A percentile compares a stretch with the other conserved stretches of the same genome.
Evolutionary conservation across 192 early-diverging fungal species (phyloP).

Genomic region (Backusella westeae): DNA sequence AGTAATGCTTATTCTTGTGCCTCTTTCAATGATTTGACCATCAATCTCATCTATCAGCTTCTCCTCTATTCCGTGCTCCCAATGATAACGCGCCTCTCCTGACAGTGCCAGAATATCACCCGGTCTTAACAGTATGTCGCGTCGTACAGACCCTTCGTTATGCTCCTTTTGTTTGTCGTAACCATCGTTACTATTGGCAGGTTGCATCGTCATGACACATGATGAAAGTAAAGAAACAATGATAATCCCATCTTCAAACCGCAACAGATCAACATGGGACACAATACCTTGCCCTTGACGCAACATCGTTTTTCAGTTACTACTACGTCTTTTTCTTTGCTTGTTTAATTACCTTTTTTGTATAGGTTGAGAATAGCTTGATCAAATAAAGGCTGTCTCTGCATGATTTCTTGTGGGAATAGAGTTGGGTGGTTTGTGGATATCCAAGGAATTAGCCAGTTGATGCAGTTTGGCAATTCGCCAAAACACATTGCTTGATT

Average conservation of each 20-base stretch:
- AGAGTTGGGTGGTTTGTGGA: conserved; percentile 2
- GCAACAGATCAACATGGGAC: conserved; percentile 47
- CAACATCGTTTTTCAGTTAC: not conserved
- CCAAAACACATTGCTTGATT: conserved; percentile 57
- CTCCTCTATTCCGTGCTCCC: conserved; percentile 52
- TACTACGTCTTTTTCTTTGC: not conserved
- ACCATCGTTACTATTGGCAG: conserved; percentile 8
- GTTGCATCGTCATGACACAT: conserved; percentile 50
- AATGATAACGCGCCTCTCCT: conserved; percentile 43
- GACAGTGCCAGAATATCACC: conserved; percentile 41
- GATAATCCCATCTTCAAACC: conserved; percentile 52
- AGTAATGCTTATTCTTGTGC: conserved; percentile 48
- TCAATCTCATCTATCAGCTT: conserved; percentile 26
- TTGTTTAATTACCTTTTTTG: conserved; percentile 28
- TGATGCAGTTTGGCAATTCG: conserved; percentile 29
- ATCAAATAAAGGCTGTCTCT: conserved; percentile 45
- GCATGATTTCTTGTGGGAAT: conserved; percentile 25
- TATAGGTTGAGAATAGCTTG: conserved; percentile 53
- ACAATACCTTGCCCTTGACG: conserved; percentile 44
- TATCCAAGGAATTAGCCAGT: conserved; percentile 21
- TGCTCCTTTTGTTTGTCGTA: not conserved
- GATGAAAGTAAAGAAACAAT: conserved; percentile 46
- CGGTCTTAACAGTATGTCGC: conserved; percentile 37
- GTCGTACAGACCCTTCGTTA: not conserved
- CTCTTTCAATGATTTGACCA: conserved; percentile 31